A percentile compares a stretch with the other conserved stretches of the same genome.
Conservation (phyloP, 306 rosid genomes). For the Trichosanthes truncata region DNA sequence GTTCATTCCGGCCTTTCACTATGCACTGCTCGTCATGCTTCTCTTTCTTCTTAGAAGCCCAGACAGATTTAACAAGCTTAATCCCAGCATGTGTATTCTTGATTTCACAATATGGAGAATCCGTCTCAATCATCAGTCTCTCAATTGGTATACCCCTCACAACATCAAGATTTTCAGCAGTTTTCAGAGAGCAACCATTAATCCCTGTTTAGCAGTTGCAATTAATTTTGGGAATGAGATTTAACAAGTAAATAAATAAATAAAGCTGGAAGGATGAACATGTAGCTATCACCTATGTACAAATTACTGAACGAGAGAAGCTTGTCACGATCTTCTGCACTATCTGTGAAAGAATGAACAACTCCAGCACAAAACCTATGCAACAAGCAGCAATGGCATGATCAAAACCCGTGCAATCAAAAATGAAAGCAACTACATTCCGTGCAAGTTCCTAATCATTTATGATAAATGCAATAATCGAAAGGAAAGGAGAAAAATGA, state of each 20-base stretch:
- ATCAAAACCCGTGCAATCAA: background rate
- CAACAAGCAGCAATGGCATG: background rate
- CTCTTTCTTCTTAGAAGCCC: constrained; percentile 94
- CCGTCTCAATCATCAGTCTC: constrained; percentile 91
- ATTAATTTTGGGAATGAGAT: background rate
- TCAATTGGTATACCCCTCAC: constrained; percentile 71
- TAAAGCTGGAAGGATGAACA: constrained; percentile 6
- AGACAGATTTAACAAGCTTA: constrained; percentile 57
- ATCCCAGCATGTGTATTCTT: constrained; percentile 88
- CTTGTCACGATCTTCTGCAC: constrained; percentile 60
- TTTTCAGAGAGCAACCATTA: constrained; percentile 87
- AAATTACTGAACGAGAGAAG: constrained; percentile 71
- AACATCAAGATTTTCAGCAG: constrained; percentile 67
- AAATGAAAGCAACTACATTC: constrained; percentile 2
- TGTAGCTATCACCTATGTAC: constrained; percentile 51
- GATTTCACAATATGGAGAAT: constrained; percentile 91
- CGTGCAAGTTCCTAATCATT: background rate
- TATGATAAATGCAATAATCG: background rate
- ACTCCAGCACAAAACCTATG: constrained; percentile 76
- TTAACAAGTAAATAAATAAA: background rate
- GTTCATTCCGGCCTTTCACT: constrained; percentile 93
- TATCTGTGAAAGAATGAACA: constrained; percentile 84
- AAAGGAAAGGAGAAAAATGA: background rate
- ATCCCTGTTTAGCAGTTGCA: constrained; percentile 44
- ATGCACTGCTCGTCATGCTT: constrained; percentile 60